Percentiles rank a stretch among this genome's conserved stretches.
Conservation (phyloP, 352 stramenopile genomes). For the Pythium guiyangense region DNA sequence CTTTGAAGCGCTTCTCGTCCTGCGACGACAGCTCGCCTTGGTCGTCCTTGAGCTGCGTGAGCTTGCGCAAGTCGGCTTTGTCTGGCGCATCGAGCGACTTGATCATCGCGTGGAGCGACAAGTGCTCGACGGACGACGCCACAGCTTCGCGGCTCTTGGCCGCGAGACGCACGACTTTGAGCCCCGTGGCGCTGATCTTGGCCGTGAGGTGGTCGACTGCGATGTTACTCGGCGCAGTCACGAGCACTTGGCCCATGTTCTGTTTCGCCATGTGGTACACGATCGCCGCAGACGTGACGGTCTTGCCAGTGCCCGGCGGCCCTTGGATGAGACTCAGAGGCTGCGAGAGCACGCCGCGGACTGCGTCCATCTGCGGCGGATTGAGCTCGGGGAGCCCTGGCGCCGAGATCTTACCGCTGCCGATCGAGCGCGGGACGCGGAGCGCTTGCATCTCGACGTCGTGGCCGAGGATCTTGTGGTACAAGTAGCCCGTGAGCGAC, state of each 20-base stretch:
- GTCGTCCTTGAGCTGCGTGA: slow-evolving; percentile 95
- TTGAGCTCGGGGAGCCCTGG: slow-evolving; percentile 97
- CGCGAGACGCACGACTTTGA: slow-evolving; percentile 97
- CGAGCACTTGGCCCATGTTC: slow-evolving; percentile 98
- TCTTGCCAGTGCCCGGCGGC: slow-evolving; percentile 96
- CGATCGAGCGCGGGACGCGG: slow-evolving; percentile 54
- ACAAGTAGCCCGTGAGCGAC: slow-evolving; percentile 98
- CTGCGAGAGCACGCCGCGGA: slow-evolving; percentile 94
- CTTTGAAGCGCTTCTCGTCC: slow-evolving; percentile 96
- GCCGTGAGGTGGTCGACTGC: slow-evolving; percentile 96
- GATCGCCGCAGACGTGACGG: slow-evolving; percentile 96
- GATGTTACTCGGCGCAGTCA: slow-evolving; percentile 98
- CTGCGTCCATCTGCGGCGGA: slow-evolving; percentile 94
- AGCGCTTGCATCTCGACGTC: slow-evolving; percentile 94
- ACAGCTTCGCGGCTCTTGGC: slow-evolving; percentile 97
- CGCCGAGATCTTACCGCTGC: slow-evolving; percentile 75
- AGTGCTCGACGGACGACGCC: slow-evolving; percentile 94
- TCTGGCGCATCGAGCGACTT: slow-evolving; percentile 86
- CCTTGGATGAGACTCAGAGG: slow-evolving; percentile 98
- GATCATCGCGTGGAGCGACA: slow-evolving; percentile 98
- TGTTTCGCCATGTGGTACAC: slow-evolving; percentile 99
- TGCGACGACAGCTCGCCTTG: slow-evolving; percentile 92
- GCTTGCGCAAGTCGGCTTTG: slow-evolving; percentile 89
- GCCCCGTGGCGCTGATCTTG: slow-evolving; percentile 97
- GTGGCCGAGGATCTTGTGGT: slow-evolving; percentile 98